Base-by-base conservation (phyloP, 805 yeast genomes). In the Ogataea trehaloabstinens region DNA sequence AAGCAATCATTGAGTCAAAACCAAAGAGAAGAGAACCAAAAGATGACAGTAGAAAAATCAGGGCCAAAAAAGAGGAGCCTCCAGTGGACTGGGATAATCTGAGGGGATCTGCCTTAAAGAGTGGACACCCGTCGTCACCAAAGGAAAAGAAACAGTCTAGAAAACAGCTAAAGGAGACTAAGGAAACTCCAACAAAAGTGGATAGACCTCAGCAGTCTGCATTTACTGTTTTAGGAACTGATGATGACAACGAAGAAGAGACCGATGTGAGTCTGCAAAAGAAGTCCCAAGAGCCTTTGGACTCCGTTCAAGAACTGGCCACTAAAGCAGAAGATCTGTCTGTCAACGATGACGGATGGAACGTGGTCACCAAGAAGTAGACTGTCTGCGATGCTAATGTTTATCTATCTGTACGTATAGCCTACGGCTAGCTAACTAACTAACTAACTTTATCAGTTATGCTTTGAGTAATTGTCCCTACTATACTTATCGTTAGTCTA, bases 231-330 rank as follows among this genome's bases (percentile, higher is more conserved):
- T 62, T 78, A 55, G 66, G 73, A 36, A 58, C 55, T 38, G 80
- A 76, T 22, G 80, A 70, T 37, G 81, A 76, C 4, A 61, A 53
- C 4, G 78, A 71, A 2, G 78, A 71, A 2, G 74, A 69, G 15
- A n/a, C n/a, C n/a, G n/a, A n/a, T n/a, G n/a, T 18, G 20, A 30
- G 16, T 32, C 22, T 31, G 25, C 15, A 17, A 15, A 24, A 24
- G n/a, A 24, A 6, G 34, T n/a, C n/a, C n/a, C n/a, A n/a, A 12
- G 7, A 15, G 25, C 16, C n/a, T n/a, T n/a, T n/a, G n/a, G n/a
- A n/a, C n/a, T n/a, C n/a, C n/a, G n/a, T n/a, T n/a, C n/a, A 38
- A 19, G 44, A 43, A 22, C 12, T 35, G 35, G 48, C 22, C 12
- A 31, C 38, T 4, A 35, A 27, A 31, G 57, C 76, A 20, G 66